Evolutionary conservation across 2,329 filamentous ascomycete species (phyloP).

Genomic region (Ascochyta lentis): DNA sequence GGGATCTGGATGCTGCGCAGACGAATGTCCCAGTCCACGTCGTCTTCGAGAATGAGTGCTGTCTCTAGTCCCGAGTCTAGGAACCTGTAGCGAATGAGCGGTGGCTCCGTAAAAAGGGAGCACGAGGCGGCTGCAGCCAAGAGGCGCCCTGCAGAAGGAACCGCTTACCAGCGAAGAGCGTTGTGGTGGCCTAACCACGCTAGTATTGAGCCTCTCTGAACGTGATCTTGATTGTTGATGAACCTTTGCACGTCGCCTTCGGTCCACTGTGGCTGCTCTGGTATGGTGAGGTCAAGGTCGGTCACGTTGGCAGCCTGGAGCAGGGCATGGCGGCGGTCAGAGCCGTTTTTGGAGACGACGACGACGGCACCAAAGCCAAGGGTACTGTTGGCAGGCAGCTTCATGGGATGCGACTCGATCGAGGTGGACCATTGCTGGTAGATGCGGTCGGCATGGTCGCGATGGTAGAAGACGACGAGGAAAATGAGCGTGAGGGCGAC

Average conservation of each 20-base stretch:
- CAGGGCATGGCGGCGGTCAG: constrained; percentile 49
- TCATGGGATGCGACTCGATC: constrained; percentile 31
- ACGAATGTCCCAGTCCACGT: constrained; percentile 56
- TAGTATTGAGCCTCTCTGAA: constrained; percentile 50
- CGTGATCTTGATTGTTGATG: constrained; percentile 42
- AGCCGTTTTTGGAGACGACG: constrained; percentile 51
- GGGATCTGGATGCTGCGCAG: constrained; percentile 53
- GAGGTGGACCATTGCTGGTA: constrained; percentile 40
- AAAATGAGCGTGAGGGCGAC: constrained; percentile 34
- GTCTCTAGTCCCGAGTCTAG: constrained; percentile 52
- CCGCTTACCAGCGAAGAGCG: constrained; percentile 48
- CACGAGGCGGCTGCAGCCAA: constrained; percentile 18
- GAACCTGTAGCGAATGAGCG: constrained; percentile 45
- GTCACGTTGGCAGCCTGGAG: constrained; percentile 53
- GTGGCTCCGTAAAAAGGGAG: not conserved
- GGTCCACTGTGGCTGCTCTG: constrained; percentile 51
- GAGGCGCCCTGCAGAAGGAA: constrained; percentile 5
- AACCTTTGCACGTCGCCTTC: constrained; percentile 50
- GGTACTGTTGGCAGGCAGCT: constrained; percentile 44
- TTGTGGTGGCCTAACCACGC: constrained; percentile 55
- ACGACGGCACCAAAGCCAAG: constrained; percentile 52
- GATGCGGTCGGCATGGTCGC: constrained; percentile 34
- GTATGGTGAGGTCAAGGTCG: constrained; percentile 52
- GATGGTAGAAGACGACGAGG: constrained; percentile 39
- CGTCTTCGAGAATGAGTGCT: constrained; percentile 54